A percentile compares a stretch with the other conserved stretches of the same genome.
Evolutionary conservation across 306 rosid genomes (phyloP).

Genomic region (Calophaca sinica): DNA sequence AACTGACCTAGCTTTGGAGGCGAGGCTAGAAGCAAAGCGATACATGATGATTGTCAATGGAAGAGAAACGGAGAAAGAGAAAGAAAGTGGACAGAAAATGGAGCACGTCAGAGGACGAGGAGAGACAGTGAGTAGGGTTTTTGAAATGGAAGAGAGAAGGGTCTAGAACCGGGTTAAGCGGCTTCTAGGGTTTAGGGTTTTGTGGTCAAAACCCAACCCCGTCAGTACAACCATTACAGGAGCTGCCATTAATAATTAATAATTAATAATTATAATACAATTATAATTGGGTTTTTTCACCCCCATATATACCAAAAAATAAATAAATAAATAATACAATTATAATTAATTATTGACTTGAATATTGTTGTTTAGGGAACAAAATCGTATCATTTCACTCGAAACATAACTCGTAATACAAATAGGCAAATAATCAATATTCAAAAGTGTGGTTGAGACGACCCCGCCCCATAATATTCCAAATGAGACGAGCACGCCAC

Average conservation of each 20-base stretch:
- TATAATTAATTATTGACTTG: too few relatives aligned
- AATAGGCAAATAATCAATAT: too few relatives aligned
- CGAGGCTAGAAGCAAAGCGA: constrained; percentile 70
- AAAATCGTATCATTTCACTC: too few relatives aligned
- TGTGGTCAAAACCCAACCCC: neutral
- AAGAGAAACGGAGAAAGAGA: neutral
- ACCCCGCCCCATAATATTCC: too few relatives aligned
- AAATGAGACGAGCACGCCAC: too few relatives aligned
- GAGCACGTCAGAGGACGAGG: neutral
- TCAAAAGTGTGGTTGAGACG: too few relatives aligned
- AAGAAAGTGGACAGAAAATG: neutral
- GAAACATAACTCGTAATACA: too few relatives aligned
- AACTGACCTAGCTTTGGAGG: constrained; percentile 73
- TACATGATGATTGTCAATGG: constrained; percentile 51
- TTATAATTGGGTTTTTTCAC: too few relatives aligned
- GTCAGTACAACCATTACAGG: neutral
- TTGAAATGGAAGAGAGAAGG: constrained; percentile 52
- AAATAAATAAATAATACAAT: too few relatives aligned
- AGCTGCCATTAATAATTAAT: neutral
- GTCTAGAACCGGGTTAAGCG: constrained; percentile 54
- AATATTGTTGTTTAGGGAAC: too few relatives aligned
- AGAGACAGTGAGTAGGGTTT: constrained; percentile 31
- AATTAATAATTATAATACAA: too few relatives aligned
- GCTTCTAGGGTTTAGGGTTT: constrained; percentile 70
- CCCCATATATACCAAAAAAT: too few relatives aligned